Evolutionary conservation across 2,329 filamentous ascomycete species (phyloP).

Genomic region (Fusarium sp.): DNA sequence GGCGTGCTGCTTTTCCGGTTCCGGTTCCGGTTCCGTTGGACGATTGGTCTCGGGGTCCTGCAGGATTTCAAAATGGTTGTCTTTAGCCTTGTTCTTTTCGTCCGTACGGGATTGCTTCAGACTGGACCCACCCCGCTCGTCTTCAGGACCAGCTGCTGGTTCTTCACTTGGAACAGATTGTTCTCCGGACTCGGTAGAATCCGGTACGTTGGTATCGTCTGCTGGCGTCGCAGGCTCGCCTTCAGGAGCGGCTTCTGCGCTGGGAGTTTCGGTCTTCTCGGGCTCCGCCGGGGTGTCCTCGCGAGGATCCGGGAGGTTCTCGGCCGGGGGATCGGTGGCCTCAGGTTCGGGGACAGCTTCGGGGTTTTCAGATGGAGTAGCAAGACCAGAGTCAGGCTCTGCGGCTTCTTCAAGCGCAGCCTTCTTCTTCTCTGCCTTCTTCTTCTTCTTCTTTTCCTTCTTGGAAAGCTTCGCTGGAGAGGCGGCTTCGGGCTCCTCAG

Average conservation of each 20-base stretch:
- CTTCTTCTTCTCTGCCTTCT: constrained; percentile 46
- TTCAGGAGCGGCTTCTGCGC: constrained; percentile 8
- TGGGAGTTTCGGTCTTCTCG: constrained; percentile 25
- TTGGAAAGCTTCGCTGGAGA: constrained; percentile 45
- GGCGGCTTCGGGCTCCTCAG: constrained; percentile 36
- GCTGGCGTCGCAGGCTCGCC: constrained; percentile 14
- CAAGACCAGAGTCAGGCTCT: constrained; percentile 29
- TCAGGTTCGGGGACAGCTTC: constrained; percentile 20
- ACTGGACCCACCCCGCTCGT: constrained; percentile 45
- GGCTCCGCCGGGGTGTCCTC: constrained; percentile 27
- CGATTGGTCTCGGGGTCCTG: constrained; percentile 43
- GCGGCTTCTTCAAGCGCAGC: constrained; percentile 32
- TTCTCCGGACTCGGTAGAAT: constrained; percentile 32
- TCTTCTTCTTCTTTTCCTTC: constrained; percentile 48
- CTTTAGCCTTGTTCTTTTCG: constrained; percentile 50
- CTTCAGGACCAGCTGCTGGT: constrained; percentile 42
- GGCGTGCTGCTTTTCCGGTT: constrained; percentile 41
- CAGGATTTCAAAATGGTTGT: constrained; percentile 42
- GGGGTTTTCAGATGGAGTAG: constrained; percentile 23
- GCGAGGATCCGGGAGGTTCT: constrained; percentile 14
- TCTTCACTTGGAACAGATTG: constrained; percentile 35
- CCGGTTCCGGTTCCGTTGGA: constrained; percentile 39
- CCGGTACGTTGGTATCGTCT: constrained; percentile 25
- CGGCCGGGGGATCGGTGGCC: constrained; percentile 9
- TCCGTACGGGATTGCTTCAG: constrained; percentile 45